Conservation (phyloP, 495 filamentous ascomycete species). For the Darksidea phi region DNA sequence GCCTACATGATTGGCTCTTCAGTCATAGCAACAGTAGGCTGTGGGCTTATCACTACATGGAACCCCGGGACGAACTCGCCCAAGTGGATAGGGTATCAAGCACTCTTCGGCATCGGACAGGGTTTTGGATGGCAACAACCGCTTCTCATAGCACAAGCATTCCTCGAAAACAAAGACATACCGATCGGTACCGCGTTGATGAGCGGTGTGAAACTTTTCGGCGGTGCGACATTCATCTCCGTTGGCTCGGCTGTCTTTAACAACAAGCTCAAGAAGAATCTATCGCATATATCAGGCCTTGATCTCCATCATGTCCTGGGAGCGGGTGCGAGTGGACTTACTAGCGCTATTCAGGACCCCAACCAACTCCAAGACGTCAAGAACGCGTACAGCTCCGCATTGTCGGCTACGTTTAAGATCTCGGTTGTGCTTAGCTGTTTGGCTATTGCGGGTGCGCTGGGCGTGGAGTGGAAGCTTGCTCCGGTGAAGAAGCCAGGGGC, state of each 20-base stretch:
- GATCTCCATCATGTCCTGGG: conserved; percentile 2
- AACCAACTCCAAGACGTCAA: conserved; percentile 4
- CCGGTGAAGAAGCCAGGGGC: conserved; percentile 7
- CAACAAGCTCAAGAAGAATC: conserved; percentile 43
- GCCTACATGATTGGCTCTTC: conserved; percentile 50
- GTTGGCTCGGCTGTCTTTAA: conserved; percentile 35
- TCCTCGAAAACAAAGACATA: conserved; percentile 29
- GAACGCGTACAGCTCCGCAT: conserved; percentile 12
- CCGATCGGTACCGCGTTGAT: conserved; percentile 34
- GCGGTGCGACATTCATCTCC: conserved; percentile 36
- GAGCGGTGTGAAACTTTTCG: conserved; percentile 36
- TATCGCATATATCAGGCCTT: conserved; percentile 49
- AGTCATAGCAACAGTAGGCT: conserved; percentile 26
- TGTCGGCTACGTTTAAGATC: conserved; percentile 19
- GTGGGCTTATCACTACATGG: conserved; percentile 34
- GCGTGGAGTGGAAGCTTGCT: conserved; percentile 23
- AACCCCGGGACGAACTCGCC: conserved; percentile 25
- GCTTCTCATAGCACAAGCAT: conserved; percentile 31
- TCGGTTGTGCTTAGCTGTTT: conserved; percentile 21
- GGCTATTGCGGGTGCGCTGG: conserved; percentile 15
- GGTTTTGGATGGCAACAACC: conserved; percentile 31
- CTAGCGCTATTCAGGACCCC: conserved; percentile 12
- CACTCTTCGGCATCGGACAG: conserved; percentile 32
- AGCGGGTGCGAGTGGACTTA: conserved; percentile 19
- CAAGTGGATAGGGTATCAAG: conserved; percentile 38